A percentile compares a stretch with the other conserved stretches of the same genome.
These are phyloP conservation scores for Apiospora marii DNA, from an alignment of 2,329 filamentous ascomycete genomes.

Conservation along the genomic window DNA sequence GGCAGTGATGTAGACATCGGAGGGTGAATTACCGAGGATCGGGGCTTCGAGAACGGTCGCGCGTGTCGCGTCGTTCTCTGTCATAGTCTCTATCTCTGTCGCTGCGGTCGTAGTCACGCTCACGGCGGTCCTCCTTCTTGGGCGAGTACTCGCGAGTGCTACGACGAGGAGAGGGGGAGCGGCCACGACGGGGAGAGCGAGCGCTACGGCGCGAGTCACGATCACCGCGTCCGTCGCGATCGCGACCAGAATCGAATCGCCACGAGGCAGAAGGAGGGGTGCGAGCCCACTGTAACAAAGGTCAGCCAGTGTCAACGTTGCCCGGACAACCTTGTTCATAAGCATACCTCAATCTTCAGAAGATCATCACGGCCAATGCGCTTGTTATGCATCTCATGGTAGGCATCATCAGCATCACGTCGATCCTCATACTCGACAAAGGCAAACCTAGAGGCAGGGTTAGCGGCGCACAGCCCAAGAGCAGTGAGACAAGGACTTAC, in stretches of 20 bases:
- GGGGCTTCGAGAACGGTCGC: conserved; percentile 77
- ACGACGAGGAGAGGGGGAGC: conserved; percentile 81
- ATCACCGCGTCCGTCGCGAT: conserved; percentile 72
- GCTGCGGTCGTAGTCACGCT: conserved; percentile 58
- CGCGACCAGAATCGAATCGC: conserved; percentile 94
- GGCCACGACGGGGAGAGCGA: conserved; percentile 71
- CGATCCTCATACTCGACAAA: conserved; percentile 99
- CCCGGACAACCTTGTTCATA: neutral
- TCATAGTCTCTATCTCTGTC: conserved; percentile 67
- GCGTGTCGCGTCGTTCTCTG: conserved; percentile 61
- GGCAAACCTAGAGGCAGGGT: conserved; percentile 71
- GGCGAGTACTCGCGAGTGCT: conserved; percentile 83
- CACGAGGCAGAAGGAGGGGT: conserved; percentile 97
- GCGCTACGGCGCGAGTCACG: conserved; percentile 58
- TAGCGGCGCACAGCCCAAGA: neutral
- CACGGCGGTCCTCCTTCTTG: conserved; percentile 85
- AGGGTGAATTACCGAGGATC: conserved; percentile 50
- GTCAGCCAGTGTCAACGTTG: neutral
- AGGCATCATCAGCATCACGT: conserved; percentile 97
- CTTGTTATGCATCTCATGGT: conserved; percentile 99
- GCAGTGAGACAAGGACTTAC: conserved; percentile 65
- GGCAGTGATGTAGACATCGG: conserved; percentile 25
- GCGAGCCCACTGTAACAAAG: conserved; percentile 84
- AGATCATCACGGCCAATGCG: conserved; percentile 94
- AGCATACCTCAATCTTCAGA: conserved; percentile 91